Evolutionary conservation across 495 filamentous ascomycete species (phyloP).

Genomic region (Corynascus novoguineensis): DNA sequence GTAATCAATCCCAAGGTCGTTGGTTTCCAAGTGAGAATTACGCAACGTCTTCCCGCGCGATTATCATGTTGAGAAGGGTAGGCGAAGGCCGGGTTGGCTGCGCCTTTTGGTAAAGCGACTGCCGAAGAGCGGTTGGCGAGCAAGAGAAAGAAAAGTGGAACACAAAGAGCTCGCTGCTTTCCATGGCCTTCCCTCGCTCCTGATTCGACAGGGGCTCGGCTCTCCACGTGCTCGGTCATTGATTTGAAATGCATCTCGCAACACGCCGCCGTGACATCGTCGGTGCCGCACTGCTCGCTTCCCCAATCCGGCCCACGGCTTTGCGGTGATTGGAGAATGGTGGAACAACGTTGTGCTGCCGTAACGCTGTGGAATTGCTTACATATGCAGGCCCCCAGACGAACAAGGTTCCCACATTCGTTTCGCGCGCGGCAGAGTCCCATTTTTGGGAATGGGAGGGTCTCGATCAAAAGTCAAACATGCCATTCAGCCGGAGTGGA

Average conservation of each 20-base stretch:
- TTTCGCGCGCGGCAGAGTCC: conserved; percentile 6
- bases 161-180: too few relatives aligned
- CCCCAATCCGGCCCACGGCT: not conserved
- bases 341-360: not conserved
- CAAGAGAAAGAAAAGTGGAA: not conserved
- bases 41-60: too few relatives aligned
- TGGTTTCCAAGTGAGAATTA: too few relatives aligned
- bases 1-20: too few relatives aligned
- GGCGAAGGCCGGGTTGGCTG: too few relatives aligned
- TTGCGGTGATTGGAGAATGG: not conserved
- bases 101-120: too few relatives aligned
- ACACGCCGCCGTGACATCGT: not conserved
- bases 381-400: not conserved
- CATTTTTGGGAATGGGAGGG: not conserved
- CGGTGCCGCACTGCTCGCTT: not conserved
- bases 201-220: not conserved
- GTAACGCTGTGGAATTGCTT: not conserved
- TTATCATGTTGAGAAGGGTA: too few relatives aligned
- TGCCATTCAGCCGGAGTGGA: not conserved
- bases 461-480: not conserved
- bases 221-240: not conserved
- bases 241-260: conserved; percentile 13
- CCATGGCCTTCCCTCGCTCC: not conserved
- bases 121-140: too few relatives aligned
- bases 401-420: not conserved